A percentile compares a stretch with the other conserved stretches of the same genome.
phyloP scores from a whole-genome alignment of 2,329 filamentous ascomycete species.

The Sphaerostilbella broomeana region DNA sequence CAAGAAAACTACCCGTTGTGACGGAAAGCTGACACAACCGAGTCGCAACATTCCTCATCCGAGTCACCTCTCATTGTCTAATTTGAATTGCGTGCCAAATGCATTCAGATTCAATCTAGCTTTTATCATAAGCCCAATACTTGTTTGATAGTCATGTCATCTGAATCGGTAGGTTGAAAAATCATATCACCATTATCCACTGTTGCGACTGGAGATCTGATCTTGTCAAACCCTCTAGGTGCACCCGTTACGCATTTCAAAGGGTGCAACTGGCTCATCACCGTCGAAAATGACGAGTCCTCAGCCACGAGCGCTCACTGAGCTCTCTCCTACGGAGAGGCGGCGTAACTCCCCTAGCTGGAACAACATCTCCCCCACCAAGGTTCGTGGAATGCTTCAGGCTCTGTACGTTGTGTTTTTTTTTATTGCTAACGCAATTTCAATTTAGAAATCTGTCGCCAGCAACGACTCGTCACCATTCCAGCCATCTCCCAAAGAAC shows the following conservation, averaged over 20 bases:
- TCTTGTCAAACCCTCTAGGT: slow-evolving; percentile 42
- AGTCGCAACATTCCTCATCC: slow-evolving; percentile 26
- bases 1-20: neutral
- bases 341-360: slow-evolving; percentile 90
- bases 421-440: slow-evolving; percentile 13
- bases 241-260: slow-evolving; percentile 73
- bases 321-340: slow-evolving; percentile 79
- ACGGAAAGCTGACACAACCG: slow-evolving; percentile 8
- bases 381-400: slow-evolving; percentile 25
- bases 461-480: slow-evolving; percentile 74
- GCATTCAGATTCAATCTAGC: slow-evolving; percentile 22
- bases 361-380: slow-evolving; percentile 52
- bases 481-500: slow-evolving; percentile 71
- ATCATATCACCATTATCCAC: slow-evolving; percentile 13
- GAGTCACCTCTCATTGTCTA: slow-evolving; percentile 17
- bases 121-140: slow-evolving; percentile 17
- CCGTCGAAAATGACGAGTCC: slow-evolving; percentile 57
- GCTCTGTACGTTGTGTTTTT: slow-evolving; percentile 5
- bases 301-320: slow-evolving; percentile 70
- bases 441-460: slow-evolving; percentile 56
- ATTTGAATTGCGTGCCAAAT: slow-evolving; percentile 26
- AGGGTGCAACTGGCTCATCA: slow-evolving; percentile 52
- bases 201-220: slow-evolving; percentile 8
- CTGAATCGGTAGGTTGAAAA: slow-evolving; percentile 35
- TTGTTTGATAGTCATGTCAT: slow-evolving; percentile 28